phyloP scores from a whole-genome alignment of 768 basidiomycete genomes.

The Filobasidium floriforme region DNA sequence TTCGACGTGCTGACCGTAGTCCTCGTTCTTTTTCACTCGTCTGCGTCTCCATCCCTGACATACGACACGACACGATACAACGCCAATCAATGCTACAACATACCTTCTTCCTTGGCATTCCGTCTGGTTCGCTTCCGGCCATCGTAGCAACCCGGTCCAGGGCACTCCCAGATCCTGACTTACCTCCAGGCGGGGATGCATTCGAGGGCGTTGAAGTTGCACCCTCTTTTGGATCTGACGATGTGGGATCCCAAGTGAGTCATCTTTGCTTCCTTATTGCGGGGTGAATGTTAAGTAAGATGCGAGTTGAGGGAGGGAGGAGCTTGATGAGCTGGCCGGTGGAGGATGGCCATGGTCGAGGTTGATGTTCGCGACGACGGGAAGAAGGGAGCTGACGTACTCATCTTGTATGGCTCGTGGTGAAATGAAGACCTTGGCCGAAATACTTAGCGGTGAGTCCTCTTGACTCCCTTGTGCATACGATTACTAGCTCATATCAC shows the following conservation, averaged over 20 bases:
- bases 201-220: conserved; percentile 26
- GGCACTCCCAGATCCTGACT: conserved; percentile 26
- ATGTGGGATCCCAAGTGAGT: conserved; percentile 37
- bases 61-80: no score
- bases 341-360: no score
- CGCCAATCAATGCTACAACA: no score
- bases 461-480: not conserved
- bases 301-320: not conserved
- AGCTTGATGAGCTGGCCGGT: no score
- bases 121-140: not conserved
- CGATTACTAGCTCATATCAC: not conserved
- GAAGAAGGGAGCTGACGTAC: not conserved
- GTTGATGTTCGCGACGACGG: no score
- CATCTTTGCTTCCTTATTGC: not conserved
- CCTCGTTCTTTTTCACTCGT: no score
- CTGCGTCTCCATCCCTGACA: no score
- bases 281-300: not conserved
- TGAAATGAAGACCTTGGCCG: conserved; percentile 23
- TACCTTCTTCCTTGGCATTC: not conserved
- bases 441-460: conserved; percentile 25
- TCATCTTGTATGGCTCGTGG: not conserved
- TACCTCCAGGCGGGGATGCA: conserved; percentile 34
- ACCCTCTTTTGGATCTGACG: conserved; percentile 34
- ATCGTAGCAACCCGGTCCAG: conserved; percentile 25
- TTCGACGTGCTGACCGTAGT: no score